phyloP scores from a whole-genome alignment of 371 early-diverging fungal species.

The Apophysomyces sp. region DNA sequence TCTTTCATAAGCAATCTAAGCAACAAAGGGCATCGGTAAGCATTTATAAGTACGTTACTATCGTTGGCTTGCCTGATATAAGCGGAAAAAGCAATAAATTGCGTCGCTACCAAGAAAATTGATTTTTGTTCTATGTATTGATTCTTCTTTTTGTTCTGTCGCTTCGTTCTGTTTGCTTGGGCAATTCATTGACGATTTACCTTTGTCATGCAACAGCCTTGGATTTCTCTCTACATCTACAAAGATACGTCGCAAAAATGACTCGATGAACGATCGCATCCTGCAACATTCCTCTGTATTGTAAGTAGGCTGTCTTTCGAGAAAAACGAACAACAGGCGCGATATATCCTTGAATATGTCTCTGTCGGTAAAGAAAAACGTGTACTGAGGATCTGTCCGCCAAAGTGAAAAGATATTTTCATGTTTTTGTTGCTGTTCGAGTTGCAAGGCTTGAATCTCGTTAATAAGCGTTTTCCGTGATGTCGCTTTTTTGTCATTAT shows the following conservation, averaged over 20 bases:
- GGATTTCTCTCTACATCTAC: slow-evolving; percentile 5
- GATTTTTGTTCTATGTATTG: slow-evolving; percentile 31
- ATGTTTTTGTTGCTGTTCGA: slow-evolving; percentile 8
- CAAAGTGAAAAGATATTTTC: background rate
- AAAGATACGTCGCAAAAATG: slow-evolving; percentile 76
- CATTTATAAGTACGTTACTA: background rate
- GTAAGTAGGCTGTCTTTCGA: slow-evolving; percentile 54
- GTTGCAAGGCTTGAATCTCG: slow-evolving; percentile 82
- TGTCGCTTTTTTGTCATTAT: slow-evolving; percentile 79
- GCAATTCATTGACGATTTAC: background rate
- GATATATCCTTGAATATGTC: slow-evolving; percentile 71
- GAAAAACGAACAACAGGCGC: slow-evolving; percentile 53
- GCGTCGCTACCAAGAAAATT: slow-evolving; percentile 72
- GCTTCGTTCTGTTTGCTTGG: too few relatives aligned
- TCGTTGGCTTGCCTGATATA: slow-evolving; percentile 65
- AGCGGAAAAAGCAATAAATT: slow-evolving; percentile 87
- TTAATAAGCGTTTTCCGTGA: slow-evolving; percentile 72
- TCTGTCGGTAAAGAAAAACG: slow-evolving; percentile 63
- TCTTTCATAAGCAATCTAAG: slow-evolving; percentile 61
- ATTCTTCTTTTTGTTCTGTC: slow-evolving; percentile 15
- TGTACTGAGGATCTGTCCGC: slow-evolving; percentile 45
- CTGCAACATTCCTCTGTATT: slow-evolving; percentile 63
- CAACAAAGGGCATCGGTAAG: slow-evolving; percentile 26
- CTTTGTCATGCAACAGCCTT: background rate
- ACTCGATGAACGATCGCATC: slow-evolving; percentile 71